Evolutionary conservation across 2,329 filamentous ascomycete genomes (phyloP).

Genomic region (Diaporthe sp.): DNA sequence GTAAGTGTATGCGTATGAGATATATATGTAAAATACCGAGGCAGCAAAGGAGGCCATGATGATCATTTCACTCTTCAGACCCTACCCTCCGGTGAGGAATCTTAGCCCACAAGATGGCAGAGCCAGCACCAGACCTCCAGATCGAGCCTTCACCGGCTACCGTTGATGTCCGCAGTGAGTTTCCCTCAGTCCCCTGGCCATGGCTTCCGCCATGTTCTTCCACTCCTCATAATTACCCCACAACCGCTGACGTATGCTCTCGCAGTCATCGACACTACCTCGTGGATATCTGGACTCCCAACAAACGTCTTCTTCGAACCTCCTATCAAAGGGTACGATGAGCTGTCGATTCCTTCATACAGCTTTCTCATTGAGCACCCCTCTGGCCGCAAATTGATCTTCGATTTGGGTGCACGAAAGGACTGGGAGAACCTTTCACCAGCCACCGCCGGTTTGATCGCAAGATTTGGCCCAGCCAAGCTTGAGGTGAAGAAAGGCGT

Average conservation of each 20-base stretch:
- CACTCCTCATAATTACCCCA: background rate
- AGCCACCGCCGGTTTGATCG: slow-evolving; percentile 4
- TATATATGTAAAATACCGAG: background rate
- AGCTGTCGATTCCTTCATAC: slow-evolving; percentile 55
- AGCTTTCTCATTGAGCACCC: slow-evolving; percentile 63
- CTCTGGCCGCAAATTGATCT: slow-evolving; percentile 48
- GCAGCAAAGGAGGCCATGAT: background rate
- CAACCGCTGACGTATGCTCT: background rate
- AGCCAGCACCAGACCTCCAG: slow-evolving; percentile 31
- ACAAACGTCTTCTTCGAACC: slow-evolving; percentile 22
- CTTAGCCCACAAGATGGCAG: slow-evolving; percentile 17
- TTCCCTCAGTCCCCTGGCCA: background rate
- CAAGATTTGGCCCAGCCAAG: slow-evolving; percentile 46
- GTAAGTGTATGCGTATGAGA: background rate
- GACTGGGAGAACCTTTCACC: slow-evolving; percentile 57
- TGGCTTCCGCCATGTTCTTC: background rate
- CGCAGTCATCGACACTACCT: slow-evolving; percentile 36
- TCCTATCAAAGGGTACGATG: slow-evolving; percentile 52
- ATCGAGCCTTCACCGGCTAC: slow-evolving; percentile 28
- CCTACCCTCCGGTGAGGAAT: background rate
- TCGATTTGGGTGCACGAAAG: slow-evolving; percentile 55
- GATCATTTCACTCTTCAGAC: background rate
- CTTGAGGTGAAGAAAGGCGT: slow-evolving; percentile 58
- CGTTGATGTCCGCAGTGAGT: slow-evolving; percentile 37
- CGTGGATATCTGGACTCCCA: slow-evolving; percentile 19